Evolutionary conservation across 139 green algal genomes (phyloP).

Genomic region (Trebouxia sp.): DNA sequence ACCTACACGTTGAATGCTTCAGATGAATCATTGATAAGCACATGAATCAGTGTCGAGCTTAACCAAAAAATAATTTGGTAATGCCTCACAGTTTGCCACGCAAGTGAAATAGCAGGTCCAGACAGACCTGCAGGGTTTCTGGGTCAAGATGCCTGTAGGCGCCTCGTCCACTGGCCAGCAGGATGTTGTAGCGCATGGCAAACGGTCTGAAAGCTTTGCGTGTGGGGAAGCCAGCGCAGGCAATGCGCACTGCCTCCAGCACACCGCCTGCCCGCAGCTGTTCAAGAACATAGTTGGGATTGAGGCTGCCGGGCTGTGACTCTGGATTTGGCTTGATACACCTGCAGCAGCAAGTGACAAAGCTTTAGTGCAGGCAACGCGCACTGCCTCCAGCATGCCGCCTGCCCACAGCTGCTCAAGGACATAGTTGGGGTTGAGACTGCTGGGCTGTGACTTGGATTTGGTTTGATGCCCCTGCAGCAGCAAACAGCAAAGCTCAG

Average conservation of each 20-base stretch:
- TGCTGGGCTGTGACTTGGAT: constrained; percentile 68
- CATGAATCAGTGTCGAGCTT: no score
- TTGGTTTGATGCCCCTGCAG: constrained; percentile 90
- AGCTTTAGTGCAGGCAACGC: constrained; percentile 78
- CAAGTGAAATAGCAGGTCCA: no score
- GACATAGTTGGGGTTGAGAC: constrained; percentile 73
- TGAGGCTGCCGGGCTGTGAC: constrained; percentile 67
- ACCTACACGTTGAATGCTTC: no score
- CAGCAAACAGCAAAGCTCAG: background rate
- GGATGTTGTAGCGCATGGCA: constrained; percentile 50
- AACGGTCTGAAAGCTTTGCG: constrained; percentile 66
- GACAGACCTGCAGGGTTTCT: constrained; percentile 18
- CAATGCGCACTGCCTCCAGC: constrained; percentile 94
- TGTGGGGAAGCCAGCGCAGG: constrained; percentile 90
- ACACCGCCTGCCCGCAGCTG: constrained; percentile 96
- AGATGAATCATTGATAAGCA: no score
- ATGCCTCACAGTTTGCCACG: no score
- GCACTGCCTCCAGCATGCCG: constrained; percentile 94
- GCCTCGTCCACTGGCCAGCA: constrained; percentile 28
- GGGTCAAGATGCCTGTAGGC: constrained; percentile 30
- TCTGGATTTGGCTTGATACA: constrained; percentile 94
- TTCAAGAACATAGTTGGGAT: constrained; percentile 81
- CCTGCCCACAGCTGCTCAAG: constrained; percentile 95
- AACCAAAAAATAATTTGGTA: no score
- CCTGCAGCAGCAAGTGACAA: background rate